A percentile compares a stretch with the other conserved stretches of the same genome.
phyloP scores from a whole-genome alignment of 257 asterid species.

The Solanum lignicaule region DNA sequence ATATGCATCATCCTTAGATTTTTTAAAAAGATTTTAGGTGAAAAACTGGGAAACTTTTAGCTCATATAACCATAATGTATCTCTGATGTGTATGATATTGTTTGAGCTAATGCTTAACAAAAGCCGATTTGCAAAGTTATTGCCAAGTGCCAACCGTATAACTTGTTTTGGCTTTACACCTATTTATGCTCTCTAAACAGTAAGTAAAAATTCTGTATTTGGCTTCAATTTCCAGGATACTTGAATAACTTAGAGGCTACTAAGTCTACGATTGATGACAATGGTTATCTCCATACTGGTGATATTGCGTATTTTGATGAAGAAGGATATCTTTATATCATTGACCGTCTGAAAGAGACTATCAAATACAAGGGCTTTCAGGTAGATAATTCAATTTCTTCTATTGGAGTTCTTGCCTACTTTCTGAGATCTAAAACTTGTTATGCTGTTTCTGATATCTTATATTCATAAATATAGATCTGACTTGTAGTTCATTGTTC shows the following conservation, averaged over 20 bases:
- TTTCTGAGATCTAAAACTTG: background rate
- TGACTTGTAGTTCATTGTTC: background rate
- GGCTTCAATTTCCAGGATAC: conserved; percentile 38
- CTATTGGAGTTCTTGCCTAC: background rate
- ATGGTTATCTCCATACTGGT: conserved; percentile 86
- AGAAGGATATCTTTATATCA: conserved; percentile 58
- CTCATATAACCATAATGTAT: background rate
- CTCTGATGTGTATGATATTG: background rate
- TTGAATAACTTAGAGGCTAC: conserved; percentile 56
- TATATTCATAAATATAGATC: background rate
- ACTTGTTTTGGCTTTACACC: background rate
- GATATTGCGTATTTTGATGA: conserved; percentile 71
- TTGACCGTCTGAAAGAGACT: conserved; percentile 76
- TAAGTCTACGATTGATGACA: conserved; percentile 37
- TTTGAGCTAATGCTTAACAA: background rate
- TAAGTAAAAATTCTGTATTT: background rate
- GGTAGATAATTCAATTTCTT: conserved; percentile 18
- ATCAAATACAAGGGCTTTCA: conserved; percentile 91
- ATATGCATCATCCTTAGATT: background rate
- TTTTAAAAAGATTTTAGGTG: background rate
- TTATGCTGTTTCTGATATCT: background rate
- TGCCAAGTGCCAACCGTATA: background rate
- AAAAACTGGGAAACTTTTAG: background rate
- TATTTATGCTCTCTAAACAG: background rate
- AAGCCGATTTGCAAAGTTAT: background rate